Base-by-base conservation (phyloP, 2,329 filamentous ascomycete genomes). In the Alternaria infectoria region DNA sequence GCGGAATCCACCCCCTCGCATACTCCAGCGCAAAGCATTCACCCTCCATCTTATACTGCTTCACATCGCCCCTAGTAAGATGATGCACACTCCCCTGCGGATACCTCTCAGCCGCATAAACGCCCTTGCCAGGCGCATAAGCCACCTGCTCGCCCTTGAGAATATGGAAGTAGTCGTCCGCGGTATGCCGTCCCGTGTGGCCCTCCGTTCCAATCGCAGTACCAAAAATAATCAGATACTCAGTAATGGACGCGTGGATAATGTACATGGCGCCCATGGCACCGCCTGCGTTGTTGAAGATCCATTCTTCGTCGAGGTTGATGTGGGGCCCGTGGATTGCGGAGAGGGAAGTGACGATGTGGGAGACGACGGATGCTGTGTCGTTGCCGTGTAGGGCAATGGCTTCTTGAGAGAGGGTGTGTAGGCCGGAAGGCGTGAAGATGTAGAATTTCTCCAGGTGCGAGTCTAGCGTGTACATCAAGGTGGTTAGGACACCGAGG, bases 111-210 rank as follows among this genome's bases (percentile, higher is more conserved):
- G 89, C 83, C 77, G 87, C 85, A 80, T 88, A 92, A 67, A 84
- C 77, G 69, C 90, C 90, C 3, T 90, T 88, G 5, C 68, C 76
- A 19, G 75, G 74, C 17, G 87, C 85, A 84, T 93, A 94, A 68
- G 93, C 91, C 73, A 88, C 85, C 82, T 97, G 90, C 72, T 89
- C 88, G 72, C 93, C 93, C 32, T 85, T 84, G 30, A 97, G 86
- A 84, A 97, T 97, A 85, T 94, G 88, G 86, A 97, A 97, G 86
- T 96, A 97, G 85, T 97, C 93, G 82, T 97, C 92, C 15, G 93
- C 93, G 12, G 93, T 95, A 86, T 97, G 93, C 54, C 93, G 91
- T 68, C 93, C 93, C 2, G 89, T 88, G 85, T 97, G 93, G 65
- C 93, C 93, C 81, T 96, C 93, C 12, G 93, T 97, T 72, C 93